phyloP scores from a whole-genome alignment of 768 basidiomycete species.

The Trichaptum fuscoviolaceum region DNA sequence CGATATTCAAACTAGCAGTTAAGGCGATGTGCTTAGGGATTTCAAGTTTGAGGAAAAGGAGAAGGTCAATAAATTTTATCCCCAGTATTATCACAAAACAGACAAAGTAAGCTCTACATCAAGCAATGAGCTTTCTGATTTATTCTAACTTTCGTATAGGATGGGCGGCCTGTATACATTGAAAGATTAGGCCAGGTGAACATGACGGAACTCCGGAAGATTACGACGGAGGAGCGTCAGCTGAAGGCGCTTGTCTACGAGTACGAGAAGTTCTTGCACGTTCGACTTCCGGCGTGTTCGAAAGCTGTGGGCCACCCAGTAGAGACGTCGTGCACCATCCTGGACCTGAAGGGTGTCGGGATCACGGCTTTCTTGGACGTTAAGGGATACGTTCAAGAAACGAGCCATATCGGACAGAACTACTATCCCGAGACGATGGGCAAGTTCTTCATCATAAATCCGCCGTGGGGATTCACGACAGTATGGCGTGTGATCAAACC shows the following conservation, averaged over 20 bases:
- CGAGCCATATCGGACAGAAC: constrained; percentile 79
- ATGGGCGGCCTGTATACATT: constrained; percentile 93
- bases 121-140: not conserved
- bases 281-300: constrained; percentile 80
- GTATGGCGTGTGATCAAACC: constrained; percentile 46
- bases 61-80: constrained; percentile 88
- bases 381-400: constrained; percentile 50
- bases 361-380: constrained; percentile 83
- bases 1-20: not conserved
- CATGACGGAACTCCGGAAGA: constrained; percentile 71
- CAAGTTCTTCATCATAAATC: constrained; percentile 98
- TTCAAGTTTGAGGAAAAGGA: constrained; percentile 84
- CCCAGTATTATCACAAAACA: constrained; percentile 93
- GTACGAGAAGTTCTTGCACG: constrained; percentile 83
- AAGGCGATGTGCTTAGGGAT: constrained; percentile 37
- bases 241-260: constrained; percentile 85
- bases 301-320: constrained; percentile 70
- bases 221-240: constrained; percentile 85
- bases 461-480: constrained; percentile 80
- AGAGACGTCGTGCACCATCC: constrained; percentile 95
- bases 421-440: constrained; percentile 88
- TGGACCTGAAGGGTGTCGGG: constrained; percentile 68
- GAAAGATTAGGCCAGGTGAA: constrained; percentile 90
- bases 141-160: constrained; percentile 38
- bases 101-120: constrained; percentile 69